Evolutionary conservation across 139 green algal species (phyloP).

Genomic region (Coelastrella sp.): DNA sequence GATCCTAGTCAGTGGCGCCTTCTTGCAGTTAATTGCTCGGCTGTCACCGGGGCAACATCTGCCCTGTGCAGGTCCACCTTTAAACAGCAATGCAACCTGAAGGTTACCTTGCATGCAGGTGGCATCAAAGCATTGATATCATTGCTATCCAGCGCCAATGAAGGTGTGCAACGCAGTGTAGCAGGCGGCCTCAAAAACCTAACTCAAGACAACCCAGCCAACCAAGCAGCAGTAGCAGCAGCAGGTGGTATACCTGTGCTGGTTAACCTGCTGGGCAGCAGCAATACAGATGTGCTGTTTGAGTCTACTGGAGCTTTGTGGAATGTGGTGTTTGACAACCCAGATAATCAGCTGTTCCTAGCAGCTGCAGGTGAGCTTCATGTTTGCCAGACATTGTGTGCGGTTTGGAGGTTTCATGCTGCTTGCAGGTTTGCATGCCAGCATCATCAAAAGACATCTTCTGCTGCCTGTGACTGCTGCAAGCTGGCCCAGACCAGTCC

Average conservation of each 20-base stretch:
- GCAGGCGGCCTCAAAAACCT: constrained; percentile 2
- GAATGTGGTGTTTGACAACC: not conserved
- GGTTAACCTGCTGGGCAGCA: not conserved
- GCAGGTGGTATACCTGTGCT: constrained; percentile 3
- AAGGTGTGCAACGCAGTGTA: constrained; percentile 1
- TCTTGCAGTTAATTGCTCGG: no score
- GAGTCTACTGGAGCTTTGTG: not conserved
- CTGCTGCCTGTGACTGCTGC: no score
- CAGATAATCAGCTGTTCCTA: not conserved
- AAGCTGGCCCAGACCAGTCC: no score
- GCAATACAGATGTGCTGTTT: not conserved
- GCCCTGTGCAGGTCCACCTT: no score
- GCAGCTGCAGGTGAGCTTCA: not conserved
- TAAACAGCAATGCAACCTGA: no score
- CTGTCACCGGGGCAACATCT: no score
- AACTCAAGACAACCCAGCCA: not conserved
- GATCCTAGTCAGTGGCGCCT: no score
- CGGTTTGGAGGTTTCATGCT: no score
- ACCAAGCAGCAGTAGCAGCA: not conserved
- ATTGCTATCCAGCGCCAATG: not conserved
- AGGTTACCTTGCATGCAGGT: no score
- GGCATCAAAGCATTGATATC: not conserved
- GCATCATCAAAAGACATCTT: no score
- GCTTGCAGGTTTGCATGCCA: no score
- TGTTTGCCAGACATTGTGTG: no score